These are phyloP conservation scores for Pseudoturritis turrita DNA, from an alignment of 345 rosid species.

Conservation along the genomic window DNA sequence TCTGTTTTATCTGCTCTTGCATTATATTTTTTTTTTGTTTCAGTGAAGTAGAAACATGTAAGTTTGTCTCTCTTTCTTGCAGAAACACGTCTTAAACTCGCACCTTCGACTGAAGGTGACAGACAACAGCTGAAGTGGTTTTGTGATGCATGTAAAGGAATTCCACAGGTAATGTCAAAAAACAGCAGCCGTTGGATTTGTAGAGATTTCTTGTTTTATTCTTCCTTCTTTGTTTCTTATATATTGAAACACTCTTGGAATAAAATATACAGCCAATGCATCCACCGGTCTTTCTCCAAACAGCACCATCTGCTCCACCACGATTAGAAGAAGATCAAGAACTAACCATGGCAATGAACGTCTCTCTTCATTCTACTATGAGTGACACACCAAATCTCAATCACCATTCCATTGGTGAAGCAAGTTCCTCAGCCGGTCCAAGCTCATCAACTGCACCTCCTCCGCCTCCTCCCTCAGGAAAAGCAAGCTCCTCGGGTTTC, in stretches of 20 bases:
- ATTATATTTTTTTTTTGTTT: neutral
- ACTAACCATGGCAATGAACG: constrained; percentile 69
- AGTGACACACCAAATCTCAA: constrained; percentile 34
- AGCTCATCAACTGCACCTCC: constrained; percentile 19
- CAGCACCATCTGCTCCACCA: constrained; percentile 67
- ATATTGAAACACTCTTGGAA: neutral
- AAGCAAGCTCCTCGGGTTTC: constrained; percentile 27
- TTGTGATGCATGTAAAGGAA: constrained; percentile 96
- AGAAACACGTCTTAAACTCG: constrained; percentile 77
- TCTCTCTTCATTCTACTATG: constrained; percentile 63
- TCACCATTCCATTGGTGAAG: constrained; percentile 30
- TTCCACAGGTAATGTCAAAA: constrained; percentile 61
- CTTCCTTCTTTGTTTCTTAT: neutral
- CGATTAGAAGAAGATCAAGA: constrained; percentile 49
- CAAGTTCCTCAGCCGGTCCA: constrained; percentile 48
- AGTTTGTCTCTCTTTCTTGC: constrained; percentile 21
- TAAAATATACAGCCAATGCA: constrained; percentile 47
- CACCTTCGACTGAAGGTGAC: constrained; percentile 71
- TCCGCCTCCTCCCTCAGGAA: constrained; percentile 35
- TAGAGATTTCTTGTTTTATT: neutral
- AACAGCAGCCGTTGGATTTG: neutral
- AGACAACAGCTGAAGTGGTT: constrained; percentile 75
- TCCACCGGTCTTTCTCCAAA: constrained; percentile 67
- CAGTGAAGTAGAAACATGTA: neutral
- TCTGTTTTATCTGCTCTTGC: constrained; percentile 11